Evolutionary conservation across 768 basidiomycete genomes (phyloP).

Genomic region (Agaricus bisporus): DNA sequence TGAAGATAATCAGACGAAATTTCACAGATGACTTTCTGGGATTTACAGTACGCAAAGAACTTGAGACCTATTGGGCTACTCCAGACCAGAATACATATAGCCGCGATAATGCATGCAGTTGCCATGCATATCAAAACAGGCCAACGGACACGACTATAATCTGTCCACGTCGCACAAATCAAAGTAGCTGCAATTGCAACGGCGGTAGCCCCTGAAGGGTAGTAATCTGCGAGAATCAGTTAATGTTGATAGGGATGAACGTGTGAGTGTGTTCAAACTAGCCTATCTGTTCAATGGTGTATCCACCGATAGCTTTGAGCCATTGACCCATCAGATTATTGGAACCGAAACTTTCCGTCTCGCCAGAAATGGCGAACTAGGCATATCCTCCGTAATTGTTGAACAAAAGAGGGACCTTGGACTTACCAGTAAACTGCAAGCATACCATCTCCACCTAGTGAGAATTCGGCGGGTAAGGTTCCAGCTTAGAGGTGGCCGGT

Average conservation of each 20-base stretch:
- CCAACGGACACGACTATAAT: conserved; percentile 50
- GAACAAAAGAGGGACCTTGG: not conserved
- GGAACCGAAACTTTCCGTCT: conserved; percentile 62
- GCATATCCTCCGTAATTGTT: not conserved
- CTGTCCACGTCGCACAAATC: conserved; percentile 59
- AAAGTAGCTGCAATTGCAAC: conserved; percentile 60
- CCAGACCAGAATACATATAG: conserved; percentile 58
- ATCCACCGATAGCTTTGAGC: conserved; percentile 56
- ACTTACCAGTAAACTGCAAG: conserved; percentile 54
- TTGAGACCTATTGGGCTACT: conserved; percentile 53
- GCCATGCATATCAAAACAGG: conserved; percentile 63
- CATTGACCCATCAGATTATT: conserved; percentile 74
- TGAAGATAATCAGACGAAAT: conserved; percentile 14
- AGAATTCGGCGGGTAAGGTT: conserved; percentile 41
- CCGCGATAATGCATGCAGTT: conserved; percentile 43
- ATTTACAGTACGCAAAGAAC: conserved; percentile 70
- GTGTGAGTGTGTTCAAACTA: conserved; percentile 8
- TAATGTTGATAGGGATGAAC: not conserved
- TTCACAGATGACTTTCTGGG: not conserved
- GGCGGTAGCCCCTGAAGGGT: conserved; percentile 60
- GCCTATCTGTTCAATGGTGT: conserved; percentile 60
- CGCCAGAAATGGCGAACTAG: conserved; percentile 61
- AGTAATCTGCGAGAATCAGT: conserved; percentile 22
- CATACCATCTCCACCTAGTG: conserved; percentile 63
- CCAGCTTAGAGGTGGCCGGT: conserved; percentile 40